A percentile compares a stretch with the other conserved stretches of the same genome.
These are phyloP conservation scores for Hebeloma cylindrosporum DNA, from an alignment of 768 basidiomycete genomes.

Conservation along the genomic window DNA sequence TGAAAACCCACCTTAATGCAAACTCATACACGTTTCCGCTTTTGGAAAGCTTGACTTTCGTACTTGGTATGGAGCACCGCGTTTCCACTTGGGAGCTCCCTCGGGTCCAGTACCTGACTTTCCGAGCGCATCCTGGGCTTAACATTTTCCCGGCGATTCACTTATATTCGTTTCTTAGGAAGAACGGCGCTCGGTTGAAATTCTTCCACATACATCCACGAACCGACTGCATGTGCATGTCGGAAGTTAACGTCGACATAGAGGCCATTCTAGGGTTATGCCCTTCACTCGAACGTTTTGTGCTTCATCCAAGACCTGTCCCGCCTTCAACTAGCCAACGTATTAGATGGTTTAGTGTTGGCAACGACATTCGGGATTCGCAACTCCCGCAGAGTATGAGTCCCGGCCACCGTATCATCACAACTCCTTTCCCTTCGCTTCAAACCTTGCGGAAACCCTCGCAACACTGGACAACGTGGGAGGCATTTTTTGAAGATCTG, in stretches of 20 bases:
- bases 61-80: not conserved
- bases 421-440: constrained; percentile 2
- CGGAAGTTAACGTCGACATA: not conserved
- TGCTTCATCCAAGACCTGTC: not conserved
- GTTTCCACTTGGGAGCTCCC: not conserved
- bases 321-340: not conserved
- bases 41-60: not conserved
- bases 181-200: not conserved
- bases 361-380: not conserved
- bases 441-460: constrained; percentile 1
- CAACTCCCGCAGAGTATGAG: no score
- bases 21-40: not conserved
- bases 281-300: constrained; percentile 4
- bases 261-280: constrained; percentile 1
- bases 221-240: no score
- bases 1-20: not conserved
- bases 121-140: not conserved
- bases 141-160: not conserved
- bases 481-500: not conserved
- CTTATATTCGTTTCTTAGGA: not conserved
- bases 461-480: no score
- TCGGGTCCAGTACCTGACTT: not conserved
- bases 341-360: constrained; percentile 9
- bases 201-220: constrained; percentile 1
- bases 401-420: not conserved